phyloP scores from a whole-genome alignment of 2,329 filamentous ascomycete genomes.

The Fusarium euwallaceae region DNA sequence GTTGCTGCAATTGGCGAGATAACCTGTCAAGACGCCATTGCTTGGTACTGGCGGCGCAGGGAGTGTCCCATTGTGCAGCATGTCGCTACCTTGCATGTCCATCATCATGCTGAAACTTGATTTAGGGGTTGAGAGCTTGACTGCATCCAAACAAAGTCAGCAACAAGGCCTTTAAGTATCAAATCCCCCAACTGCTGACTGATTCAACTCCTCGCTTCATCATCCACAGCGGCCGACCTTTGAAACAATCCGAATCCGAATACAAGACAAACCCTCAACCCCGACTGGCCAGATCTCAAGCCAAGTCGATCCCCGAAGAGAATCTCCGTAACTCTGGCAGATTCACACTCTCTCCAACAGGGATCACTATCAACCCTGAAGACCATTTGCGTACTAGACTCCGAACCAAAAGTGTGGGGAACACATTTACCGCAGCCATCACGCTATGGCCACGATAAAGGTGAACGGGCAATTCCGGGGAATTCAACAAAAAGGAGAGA shows the following conservation, averaged over 20 bases:
- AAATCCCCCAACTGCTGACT: not conserved
- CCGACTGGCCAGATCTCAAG: not conserved
- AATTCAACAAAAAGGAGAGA: not conserved
- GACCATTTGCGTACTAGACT: conserved; percentile 44
- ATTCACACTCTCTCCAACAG: not conserved
- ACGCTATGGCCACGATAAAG: not conserved
- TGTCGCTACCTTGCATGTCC: not conserved
- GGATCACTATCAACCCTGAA: conserved; percentile 12
- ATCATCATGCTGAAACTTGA: not conserved
- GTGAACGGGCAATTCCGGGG: not conserved
- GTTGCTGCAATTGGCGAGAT: conserved; percentile 16
- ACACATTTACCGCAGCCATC: not conserved
- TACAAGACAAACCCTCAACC: not conserved
- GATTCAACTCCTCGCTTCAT: not conserved
- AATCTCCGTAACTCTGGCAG: not conserved
- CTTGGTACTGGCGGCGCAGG: not conserved
- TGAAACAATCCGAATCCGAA: not conserved
- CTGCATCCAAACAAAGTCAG: not conserved
- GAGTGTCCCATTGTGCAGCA: conserved; percentile 12
- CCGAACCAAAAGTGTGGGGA: conserved; percentile 26
- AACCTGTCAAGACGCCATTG: conserved; percentile 21
- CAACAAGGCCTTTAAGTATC: not conserved
- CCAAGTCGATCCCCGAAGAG: not conserved
- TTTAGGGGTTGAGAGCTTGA: not conserved
- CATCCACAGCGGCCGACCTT: not conserved